Percentiles rank a stretch among this genome's conserved stretches.
Evolutionary conservation across 108 stramenopile species (phyloP).

Genomic region (Hondaea fermentalgiana): DNA sequence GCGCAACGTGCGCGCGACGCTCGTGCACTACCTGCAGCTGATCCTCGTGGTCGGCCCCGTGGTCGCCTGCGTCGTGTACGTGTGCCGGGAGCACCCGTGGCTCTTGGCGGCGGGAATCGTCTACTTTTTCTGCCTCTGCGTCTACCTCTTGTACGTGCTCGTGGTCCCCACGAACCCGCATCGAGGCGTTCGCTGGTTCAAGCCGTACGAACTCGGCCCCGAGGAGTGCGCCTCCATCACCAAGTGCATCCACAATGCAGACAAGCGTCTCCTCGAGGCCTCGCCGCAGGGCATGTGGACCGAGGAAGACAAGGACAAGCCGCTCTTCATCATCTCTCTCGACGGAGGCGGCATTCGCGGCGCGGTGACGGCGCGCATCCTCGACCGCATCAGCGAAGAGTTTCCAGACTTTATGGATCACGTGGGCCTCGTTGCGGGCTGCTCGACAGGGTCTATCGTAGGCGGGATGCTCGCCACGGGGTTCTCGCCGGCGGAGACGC

Average conservation of each 20-base stretch:
- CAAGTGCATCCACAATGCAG: not conserved
- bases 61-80: not conserved
- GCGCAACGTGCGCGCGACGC: constrained; percentile 36
- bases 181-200: not conserved
- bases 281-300: not conserved
- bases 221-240: not conserved
- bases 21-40: constrained; percentile 40
- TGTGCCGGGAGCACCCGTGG: not conserved
- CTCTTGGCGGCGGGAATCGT: not conserved
- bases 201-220: not conserved
- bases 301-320: not conserved
- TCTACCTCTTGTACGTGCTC: not conserved
- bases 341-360: constrained; percentile 27
- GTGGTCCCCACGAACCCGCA: not conserved
- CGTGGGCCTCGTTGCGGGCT: constrained; percentile 13
- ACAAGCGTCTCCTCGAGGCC: not conserved
- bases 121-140: not conserved
- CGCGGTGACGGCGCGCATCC: not conserved
- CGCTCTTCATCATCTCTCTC: constrained; percentile 13
- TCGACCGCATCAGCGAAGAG: constrained; percentile 13
- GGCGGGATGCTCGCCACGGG: constrained; percentile 9
- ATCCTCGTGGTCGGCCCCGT: not conserved
- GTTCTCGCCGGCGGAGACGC: not conserved
- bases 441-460: constrained; percentile 15
- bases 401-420: not conserved